Evolutionary conservation across 2,329 filamentous ascomycete genomes (phyloP), one percentile per base, ranked within the genome.

Genomic region (Dothiorella sarmentorum): DNA sequence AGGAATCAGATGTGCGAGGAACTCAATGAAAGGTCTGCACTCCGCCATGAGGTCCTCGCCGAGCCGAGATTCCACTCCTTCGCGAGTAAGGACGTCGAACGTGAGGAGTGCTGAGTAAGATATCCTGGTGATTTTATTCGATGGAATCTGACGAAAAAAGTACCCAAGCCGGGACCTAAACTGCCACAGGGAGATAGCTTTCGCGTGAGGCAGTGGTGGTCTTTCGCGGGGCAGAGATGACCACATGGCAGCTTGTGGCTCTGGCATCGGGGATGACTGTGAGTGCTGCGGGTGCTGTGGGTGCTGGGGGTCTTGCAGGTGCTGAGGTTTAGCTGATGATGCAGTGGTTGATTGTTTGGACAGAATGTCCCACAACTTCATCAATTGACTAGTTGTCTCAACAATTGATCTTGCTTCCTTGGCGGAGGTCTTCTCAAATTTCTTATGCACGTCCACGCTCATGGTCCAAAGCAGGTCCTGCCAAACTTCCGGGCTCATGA

Each of bases 51-150:
- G 51, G 6, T 61, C 37, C 7, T 68, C 60, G 6, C 61, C 53
- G 3, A 68, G 26, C 0, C 61, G 52, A 17, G 67, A 45, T 17
- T 63, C 60, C 13, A 52, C 22, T 5, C 51, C 58, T 6, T 59
- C 51, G 7, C 60, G 60, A 33, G 66, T 64, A 11, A 70, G 68
- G 11, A 70, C 55, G 11, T 63, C 67, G 61, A 70, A 73, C 2
- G 71, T 55, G 26, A 67, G 65, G 2, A 71, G 58, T 4, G 71
- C 70, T 40, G 68, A 69, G n/a, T 53, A 53, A 10, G 49, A 18
- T 7, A 53, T 53, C 13, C 35, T 38, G 24, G 17, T 37, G 20
- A 5, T 2, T 6, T 7, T 17, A 3, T 53, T 7, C 4, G n/a
- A 4, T 2, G 24, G 22, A 3, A 53, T 40, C 2, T 26, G 11